These are phyloP conservation scores for Gonapodya prolifera DNA, from an alignment of 192 early-diverging fungal species.

Conservation along the genomic window DNA sequence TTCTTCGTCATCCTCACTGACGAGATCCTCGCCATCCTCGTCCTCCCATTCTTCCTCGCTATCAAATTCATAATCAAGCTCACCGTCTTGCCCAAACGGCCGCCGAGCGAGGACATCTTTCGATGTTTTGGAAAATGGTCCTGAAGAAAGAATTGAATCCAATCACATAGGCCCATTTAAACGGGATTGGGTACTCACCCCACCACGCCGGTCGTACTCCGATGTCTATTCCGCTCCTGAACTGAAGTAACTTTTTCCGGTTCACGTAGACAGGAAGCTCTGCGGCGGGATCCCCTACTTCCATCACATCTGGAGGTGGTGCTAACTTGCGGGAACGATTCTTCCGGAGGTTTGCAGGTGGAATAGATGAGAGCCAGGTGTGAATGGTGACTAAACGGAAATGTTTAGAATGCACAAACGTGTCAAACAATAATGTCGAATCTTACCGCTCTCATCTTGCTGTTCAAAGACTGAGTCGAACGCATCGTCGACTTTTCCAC, in stretches of 20 bases:
- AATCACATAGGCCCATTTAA: not conserved
- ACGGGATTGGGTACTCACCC: not conserved
- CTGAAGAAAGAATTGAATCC: not conserved
- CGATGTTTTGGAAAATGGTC: not conserved
- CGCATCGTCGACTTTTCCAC: not conserved
- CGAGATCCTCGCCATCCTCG: slow-evolving; percentile 2
- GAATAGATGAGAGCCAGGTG: not conserved
- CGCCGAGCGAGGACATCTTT: not conserved
- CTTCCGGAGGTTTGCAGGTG: not conserved
- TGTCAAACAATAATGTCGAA: not conserved
- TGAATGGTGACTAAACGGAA: not conserved
- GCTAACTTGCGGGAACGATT: not conserved
- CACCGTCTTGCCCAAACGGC: not conserved
- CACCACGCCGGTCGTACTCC: slow-evolving; percentile 1
- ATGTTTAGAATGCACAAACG: too few relatives aligned
- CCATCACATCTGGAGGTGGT: not conserved
- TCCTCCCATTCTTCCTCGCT: slow-evolving; percentile 7
- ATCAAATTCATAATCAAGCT: not conserved
- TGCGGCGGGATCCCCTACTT: not conserved
- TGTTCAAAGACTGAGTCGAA: not conserved
- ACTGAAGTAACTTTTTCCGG: not conserved
- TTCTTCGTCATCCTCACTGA: not conserved
- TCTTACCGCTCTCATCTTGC: not conserved
- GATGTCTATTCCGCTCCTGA: not conserved
- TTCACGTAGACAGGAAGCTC: not conserved